Percentiles rank a stretch among this genome's conserved stretches.
These are phyloP conservation scores for Trichoderma hamatum DNA, from an alignment of 2,329 filamentous ascomycete species.

Conservation along the genomic window DNA sequence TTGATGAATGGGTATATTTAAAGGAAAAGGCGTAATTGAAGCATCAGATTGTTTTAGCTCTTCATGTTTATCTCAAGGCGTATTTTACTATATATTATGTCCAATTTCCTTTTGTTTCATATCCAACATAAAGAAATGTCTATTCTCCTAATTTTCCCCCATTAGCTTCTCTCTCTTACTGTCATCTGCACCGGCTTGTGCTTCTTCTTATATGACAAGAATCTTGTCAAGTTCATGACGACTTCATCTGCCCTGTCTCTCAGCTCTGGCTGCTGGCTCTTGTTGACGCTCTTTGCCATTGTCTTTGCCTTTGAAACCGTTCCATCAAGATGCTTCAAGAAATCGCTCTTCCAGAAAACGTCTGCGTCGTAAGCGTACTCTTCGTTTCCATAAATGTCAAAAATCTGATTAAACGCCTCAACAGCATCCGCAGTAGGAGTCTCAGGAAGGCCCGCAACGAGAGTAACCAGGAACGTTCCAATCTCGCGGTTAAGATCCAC, in stretches of 20 bases:
- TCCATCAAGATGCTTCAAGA: constrained; percentile 62
- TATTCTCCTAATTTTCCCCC: background rate
- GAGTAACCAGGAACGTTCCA: constrained; percentile 62
- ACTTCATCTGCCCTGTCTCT: constrained; percentile 63
- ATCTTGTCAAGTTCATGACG: constrained; percentile 61
- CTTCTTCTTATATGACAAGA: constrained; percentile 67
- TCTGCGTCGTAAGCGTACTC: constrained; percentile 59
- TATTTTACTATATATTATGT: background rate
- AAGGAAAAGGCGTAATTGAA: background rate
- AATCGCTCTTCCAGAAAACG: constrained; percentile 66
- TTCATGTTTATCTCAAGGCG: background rate
- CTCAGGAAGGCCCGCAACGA: constrained; percentile 55
- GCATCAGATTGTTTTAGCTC: background rate
- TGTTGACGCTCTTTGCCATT: constrained; percentile 64
- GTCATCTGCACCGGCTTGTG: constrained; percentile 43
- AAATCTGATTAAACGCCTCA: constrained; percentile 67
- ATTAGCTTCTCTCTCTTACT: background rate
- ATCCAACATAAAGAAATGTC: background rate
- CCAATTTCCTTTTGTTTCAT: background rate
- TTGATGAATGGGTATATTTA: constrained; percentile 46
- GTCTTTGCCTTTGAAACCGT: constrained; percentile 56
- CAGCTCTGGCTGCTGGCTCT: constrained; percentile 59
- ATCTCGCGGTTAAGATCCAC: constrained; percentile 62
- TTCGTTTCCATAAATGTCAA: constrained; percentile 69
- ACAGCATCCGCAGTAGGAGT: constrained; percentile 61